These are phyloP conservation scores for Cenchrus purpureus DNA, from an alignment of 176 grass and related monocot species.

Conservation along the genomic window DNA sequence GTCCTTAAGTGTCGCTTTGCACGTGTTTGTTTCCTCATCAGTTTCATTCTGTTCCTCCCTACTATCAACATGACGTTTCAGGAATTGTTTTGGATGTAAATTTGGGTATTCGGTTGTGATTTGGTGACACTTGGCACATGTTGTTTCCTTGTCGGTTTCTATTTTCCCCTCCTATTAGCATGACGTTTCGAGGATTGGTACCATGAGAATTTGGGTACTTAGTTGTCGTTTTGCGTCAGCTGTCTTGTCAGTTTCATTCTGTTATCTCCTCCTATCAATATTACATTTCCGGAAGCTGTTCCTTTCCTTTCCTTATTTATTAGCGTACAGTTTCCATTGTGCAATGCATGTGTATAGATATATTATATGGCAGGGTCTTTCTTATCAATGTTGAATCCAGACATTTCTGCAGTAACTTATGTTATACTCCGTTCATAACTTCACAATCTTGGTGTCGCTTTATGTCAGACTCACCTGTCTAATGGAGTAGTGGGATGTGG, in stretches of 20 bases:
- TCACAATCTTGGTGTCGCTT: background rate
- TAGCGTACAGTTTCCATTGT: background rate
- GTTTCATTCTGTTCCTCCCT: background rate
- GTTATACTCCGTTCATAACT: background rate
- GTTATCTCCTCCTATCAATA: background rate
- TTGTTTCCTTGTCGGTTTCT: background rate
- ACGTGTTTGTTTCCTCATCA: background rate
- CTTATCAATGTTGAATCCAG: background rate
- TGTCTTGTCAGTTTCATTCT: background rate
- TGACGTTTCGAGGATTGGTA: background rate
- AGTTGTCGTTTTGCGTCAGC: background rate
- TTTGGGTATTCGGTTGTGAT: background rate
- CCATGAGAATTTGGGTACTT: background rate
- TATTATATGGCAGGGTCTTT: background rate
- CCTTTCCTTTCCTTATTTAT: conserved; percentile 4
- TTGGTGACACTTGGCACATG: background rate
- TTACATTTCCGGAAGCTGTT: background rate
- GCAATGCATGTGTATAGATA: background rate
- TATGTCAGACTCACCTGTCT: background rate
- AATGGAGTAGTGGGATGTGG: background rate
- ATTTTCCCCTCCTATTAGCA: background rate
- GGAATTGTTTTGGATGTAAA: background rate
- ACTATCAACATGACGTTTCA: background rate
- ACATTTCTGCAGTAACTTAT: background rate
- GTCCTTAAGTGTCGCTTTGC: background rate